Conservation (phyloP, 768 basidiomycete genomes). For the Suillus plorans region DNA sequence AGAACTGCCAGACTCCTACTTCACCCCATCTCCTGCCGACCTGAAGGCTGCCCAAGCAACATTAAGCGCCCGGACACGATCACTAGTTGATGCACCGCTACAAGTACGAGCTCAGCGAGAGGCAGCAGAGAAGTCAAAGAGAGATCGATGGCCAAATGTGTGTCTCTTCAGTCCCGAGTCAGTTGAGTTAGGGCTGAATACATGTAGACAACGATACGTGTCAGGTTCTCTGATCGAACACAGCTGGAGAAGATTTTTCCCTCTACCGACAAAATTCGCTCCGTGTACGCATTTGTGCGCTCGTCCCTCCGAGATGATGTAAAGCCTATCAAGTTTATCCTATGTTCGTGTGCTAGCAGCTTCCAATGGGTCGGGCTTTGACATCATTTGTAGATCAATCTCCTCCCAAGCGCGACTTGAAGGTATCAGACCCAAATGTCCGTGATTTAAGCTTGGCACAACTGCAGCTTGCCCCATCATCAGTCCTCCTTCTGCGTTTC, state of each 20-base stretch:
- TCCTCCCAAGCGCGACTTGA: slow-evolving; percentile 81
- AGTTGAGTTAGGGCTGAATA: slow-evolving; percentile 13
- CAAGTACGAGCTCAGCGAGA: slow-evolving; percentile 65
- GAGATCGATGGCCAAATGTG: slow-evolving; percentile 74
- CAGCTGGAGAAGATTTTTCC: slow-evolving; percentile 78
- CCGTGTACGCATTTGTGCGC: slow-evolving; percentile 85
- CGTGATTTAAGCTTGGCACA: slow-evolving; percentile 66
- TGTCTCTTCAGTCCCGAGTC: slow-evolving; percentile 2
- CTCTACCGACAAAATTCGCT: slow-evolving; percentile 75
- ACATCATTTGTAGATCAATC: slow-evolving; percentile 58
- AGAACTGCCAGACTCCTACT: slow-evolving; percentile 70
- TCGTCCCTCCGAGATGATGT: slow-evolving; percentile 69
- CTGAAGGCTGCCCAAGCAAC: slow-evolving; percentile 65
- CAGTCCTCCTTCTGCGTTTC: slow-evolving; percentile 75
- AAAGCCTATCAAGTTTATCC: slow-evolving; percentile 76
- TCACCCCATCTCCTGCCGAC: slow-evolving; percentile 69
- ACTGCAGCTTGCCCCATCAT: slow-evolving; percentile 77
- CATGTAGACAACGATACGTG: slow-evolving; percentile 72
- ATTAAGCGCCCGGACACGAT: slow-evolving; percentile 58
- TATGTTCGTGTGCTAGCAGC: slow-evolving; percentile 58
- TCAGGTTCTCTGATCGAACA: slow-evolving; percentile 79
- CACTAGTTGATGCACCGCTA: slow-evolving; percentile 69
- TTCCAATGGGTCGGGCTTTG: background rate
- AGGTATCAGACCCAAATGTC: slow-evolving; percentile 73
- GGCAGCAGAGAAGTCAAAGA: slow-evolving; percentile 56